Base-by-base conservation (phyloP, 2,329 filamentous ascomycete genomes). In the Pseudogymnoascus sp. region DNA sequence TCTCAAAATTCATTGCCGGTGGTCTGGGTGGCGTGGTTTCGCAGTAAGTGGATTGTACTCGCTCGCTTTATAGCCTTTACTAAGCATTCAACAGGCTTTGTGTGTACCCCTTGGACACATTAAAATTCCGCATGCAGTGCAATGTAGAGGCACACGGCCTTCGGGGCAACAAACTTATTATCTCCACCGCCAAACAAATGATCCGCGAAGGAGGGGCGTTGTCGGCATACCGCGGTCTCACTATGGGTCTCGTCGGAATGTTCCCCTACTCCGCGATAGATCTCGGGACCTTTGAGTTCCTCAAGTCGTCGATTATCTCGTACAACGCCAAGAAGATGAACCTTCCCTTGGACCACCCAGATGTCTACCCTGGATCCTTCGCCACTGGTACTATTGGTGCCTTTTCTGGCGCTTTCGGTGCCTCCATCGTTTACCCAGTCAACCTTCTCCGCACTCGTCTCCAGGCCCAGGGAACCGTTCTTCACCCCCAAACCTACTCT, bases 211-310 rank as follows among this genome's bases (percentile, higher is more conserved):
- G 90, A 62, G 90, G 90, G 20, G 67, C 92, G 28, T 79, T 83
- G 33, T 82, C 89, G 6, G 93, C 92, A 65, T 99, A 97, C 74
- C 90, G 93, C 60, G 94, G 94, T 39, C 82, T 99, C 35, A 92
- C 92, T 0, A 94, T 97, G 84, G 94, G 94, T 14, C 81, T 99
- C 3, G 77, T 97, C 58, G 94, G 94, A 72, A 97, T 97, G 86
- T 99, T 99, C 70, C 94, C 94, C 0, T 99, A 97, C 74, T 93
- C 92, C 41, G 94, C 94, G 58, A 95, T 99, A 71, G 94, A 99
- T 72, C 87, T 99, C 70, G 91, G 90, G 66, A 96, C 91, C 0
- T 99, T 97, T 70, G 94, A 99, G 75, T 86, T 94, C 63, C 82
- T 97, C 64, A 99, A 99, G 76, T 85, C 83, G 57, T 80, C 80